Conservation (phyloP, 164 flowering plant genomes). For the Hamamelis virginiana region DNA sequence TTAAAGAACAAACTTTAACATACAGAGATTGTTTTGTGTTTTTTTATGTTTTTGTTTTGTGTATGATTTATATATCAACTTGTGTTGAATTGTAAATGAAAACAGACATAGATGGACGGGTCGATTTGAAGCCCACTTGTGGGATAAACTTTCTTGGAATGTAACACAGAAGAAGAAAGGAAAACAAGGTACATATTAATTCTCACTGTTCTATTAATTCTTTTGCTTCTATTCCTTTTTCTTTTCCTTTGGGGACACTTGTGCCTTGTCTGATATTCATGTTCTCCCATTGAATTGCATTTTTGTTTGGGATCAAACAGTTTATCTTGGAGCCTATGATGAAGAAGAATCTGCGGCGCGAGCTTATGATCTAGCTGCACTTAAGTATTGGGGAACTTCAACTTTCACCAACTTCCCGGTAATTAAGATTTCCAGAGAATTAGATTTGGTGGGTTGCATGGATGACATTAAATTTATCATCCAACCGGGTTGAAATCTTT, state of each 20-base stretch:
- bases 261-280: background rate
- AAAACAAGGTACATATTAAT: slow-evolving; percentile 39
- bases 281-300: background rate
- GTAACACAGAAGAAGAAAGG: slow-evolving; percentile 60
- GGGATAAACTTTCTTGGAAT: slow-evolving; percentile 67
- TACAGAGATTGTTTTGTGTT: background rate
- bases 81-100: background rate
- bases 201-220: background rate
- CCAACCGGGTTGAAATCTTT: background rate
- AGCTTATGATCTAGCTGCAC: slow-evolving; percentile 58
- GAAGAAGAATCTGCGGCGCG: slow-evolving; percentile 63
- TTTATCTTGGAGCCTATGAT: slow-evolving; percentile 44
- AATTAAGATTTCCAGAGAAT: no score
- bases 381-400: slow-evolving; percentile 58
- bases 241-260: background rate
- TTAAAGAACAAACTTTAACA: background rate
- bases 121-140: slow-evolving; percentile 56
- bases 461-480: background rate
- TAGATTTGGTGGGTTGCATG: background rate
- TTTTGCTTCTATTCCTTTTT: background rate
- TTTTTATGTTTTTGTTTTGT: background rate
- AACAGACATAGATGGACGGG: slow-evolving; percentile 59
- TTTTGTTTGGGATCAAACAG: background rate
- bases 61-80: background rate
- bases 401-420: slow-evolving; percentile 31